Evolutionary conservation across 2,329 filamentous ascomycete genomes (phyloP).

Genomic region (Orbilia brochopaga): DNA sequence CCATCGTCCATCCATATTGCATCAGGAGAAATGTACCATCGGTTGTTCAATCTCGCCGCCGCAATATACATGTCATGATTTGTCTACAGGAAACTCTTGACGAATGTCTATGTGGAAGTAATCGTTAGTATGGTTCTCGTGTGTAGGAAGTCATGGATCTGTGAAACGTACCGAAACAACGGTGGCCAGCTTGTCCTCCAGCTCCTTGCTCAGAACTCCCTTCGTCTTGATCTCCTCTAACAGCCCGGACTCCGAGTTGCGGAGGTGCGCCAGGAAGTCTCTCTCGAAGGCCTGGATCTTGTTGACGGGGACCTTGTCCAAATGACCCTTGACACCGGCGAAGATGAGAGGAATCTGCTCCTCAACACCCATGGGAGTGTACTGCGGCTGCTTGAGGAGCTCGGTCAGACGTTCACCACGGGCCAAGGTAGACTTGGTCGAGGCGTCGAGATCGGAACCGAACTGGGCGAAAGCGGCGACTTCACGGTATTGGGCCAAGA

Average conservation of each 20-base stretch:
- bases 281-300: conserved; percentile 92
- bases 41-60: conserved; percentile 14
- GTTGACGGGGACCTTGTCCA: conserved; percentile 84
- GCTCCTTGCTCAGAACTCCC: conserved; percentile 92
- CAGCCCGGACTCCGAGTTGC: conserved; percentile 84
- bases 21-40: conserved; percentile 46
- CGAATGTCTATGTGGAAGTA: conserved; percentile 49
- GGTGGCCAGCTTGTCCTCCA: conserved; percentile 81
- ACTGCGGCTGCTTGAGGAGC: conserved; percentile 80
- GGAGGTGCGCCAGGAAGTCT: conserved; percentile 91
- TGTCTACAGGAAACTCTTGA: conserved; percentile 53
- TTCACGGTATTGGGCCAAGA: conserved; percentile 99
- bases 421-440: conserved; percentile 96
- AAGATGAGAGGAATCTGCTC: conserved; percentile 99
- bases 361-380: conserved; percentile 96
- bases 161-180: conserved; percentile 61
- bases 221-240: conserved; percentile 90
- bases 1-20: conserved; percentile 51
- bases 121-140: conserved; percentile 4
- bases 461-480: conserved; percentile 99
- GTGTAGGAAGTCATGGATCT: background rate
- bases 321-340: conserved; percentile 96
- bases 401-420: conserved; percentile 93
- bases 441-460: conserved; percentile 98
- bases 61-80: conserved; percentile 33